Conservation (phyloP, 331 rosid species). For the Rhamnella rubrinervis region DNA sequence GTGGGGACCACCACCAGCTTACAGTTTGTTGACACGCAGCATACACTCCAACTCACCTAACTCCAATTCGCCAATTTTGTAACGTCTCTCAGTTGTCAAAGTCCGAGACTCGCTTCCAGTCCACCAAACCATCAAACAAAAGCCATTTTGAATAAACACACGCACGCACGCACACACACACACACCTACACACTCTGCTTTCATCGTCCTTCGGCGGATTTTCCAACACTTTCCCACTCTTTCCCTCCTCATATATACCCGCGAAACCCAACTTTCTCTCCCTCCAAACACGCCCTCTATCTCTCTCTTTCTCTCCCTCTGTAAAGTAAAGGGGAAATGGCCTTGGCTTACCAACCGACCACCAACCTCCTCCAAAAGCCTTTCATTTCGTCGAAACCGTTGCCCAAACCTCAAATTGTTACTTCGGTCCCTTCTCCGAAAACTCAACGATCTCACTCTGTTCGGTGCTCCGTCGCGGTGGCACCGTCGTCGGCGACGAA, state of each 20-base stretch:
- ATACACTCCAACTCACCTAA: background rate
- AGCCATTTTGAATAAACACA: background rate
- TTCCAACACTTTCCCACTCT: conserved; percentile 45
- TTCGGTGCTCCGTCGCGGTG: conserved; percentile 51
- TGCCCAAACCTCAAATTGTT: conserved; percentile 23
- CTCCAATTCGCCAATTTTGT: background rate
- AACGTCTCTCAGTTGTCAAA: background rate
- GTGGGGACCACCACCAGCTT: too few species aligned
- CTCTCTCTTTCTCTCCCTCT: background rate
- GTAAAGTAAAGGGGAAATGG: conserved; percentile 31
- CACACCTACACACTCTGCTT: conserved; percentile 23
- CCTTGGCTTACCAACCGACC: conserved; percentile 50
- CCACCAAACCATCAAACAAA: conserved; percentile 24
- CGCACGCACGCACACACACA: too few species aligned
- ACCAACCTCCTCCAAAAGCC: conserved; percentile 42
- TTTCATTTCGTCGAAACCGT: conserved; percentile 37
- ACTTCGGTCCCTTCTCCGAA: conserved; percentile 18
- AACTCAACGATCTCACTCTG: conserved; percentile 22
- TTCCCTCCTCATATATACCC: background rate
- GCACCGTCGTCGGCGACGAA: conserved; percentile 39
- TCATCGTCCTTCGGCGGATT: conserved; percentile 72
- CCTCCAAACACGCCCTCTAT: conserved; percentile 10
- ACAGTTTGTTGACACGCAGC: background rate
- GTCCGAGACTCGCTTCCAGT: background rate
- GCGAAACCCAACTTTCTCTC: conserved; percentile 2